A percentile compares a stretch with the other conserved stretches of the same genome.
Evolutionary conservation across 257 asterid genomes (phyloP).

Genomic region (Haberlea rhodopensis): DNA sequence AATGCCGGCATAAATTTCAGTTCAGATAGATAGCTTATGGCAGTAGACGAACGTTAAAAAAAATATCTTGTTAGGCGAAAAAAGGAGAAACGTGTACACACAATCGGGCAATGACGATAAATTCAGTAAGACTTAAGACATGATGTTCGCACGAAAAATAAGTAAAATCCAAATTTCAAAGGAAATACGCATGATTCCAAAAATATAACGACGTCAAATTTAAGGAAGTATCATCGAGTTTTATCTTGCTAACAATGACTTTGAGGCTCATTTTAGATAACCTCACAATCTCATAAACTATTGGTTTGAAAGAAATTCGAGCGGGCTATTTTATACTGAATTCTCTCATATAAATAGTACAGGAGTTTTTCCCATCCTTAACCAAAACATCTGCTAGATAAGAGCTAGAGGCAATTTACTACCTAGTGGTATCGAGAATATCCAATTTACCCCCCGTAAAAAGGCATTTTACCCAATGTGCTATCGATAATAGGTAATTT

Average conservation of each 20-base stretch:
- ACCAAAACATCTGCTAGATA: too few species aligned
- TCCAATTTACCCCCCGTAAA: too few species aligned
- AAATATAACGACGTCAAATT: slow-evolving; percentile 15
- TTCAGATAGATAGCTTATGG: slow-evolving; percentile 3
- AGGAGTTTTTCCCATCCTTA: too few species aligned
- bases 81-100: slow-evolving; percentile 13
- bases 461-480: too few species aligned
- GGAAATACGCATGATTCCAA: slow-evolving; percentile 12
- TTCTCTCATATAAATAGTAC: too few species aligned
- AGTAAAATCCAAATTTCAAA: too few species aligned
- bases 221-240: slow-evolving; percentile 18
- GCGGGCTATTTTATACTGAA: too few species aligned
- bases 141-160: slow-evolving; percentile 6
- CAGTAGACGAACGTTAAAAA: slow-evolving; percentile 1
- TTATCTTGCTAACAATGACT: slow-evolving; percentile 20
- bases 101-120: not conserved
- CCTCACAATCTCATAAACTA: too few species aligned
- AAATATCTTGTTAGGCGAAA: slow-evolving; percentile 5
- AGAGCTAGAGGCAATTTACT: too few species aligned
- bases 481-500: too few species aligned
- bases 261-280: slow-evolving; percentile 17
- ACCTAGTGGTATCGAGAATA: too few species aligned
- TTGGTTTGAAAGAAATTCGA: too few species aligned
- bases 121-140: not conserved
- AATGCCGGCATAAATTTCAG: not conserved